Percentiles rank a stretch among this genome's conserved stretches.
These are phyloP conservation scores for Geopyxis carbonaria DNA, from an alignment of 495 filamentous ascomycete genomes.

Conservation along the genomic window DNA sequence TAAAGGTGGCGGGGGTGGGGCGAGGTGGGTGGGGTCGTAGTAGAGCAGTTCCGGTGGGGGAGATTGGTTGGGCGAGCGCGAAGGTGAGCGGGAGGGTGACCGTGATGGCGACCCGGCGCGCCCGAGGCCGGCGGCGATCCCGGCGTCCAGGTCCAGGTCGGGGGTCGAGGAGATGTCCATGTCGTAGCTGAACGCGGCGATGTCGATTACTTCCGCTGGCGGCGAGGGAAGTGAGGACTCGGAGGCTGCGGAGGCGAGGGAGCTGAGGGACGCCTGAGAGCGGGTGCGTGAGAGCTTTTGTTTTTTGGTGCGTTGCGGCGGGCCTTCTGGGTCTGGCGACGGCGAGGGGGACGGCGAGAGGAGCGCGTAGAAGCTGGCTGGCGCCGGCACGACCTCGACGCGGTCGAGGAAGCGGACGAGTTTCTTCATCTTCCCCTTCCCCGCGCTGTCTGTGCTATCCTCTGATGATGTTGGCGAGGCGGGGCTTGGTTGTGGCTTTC, in stretches of 20 bases:
- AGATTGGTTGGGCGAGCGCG: conserved; percentile 11
- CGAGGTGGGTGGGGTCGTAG: conserved; percentile 15
- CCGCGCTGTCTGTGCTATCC: too few species aligned
- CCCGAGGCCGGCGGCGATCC: conserved; percentile 18
- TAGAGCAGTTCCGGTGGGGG: conserved; percentile 14
- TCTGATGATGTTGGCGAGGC: conserved; percentile 7
- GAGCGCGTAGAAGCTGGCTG: conserved; percentile 2
- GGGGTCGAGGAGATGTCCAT: not conserved
- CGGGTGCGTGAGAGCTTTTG: conserved; percentile 10
- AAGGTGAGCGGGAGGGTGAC: conserved; percentile 15
- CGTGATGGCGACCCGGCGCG: conserved; percentile 21
- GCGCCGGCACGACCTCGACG: conserved; percentile 21
- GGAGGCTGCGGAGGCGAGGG: not conserved
- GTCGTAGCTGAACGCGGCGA: conserved; percentile 7
- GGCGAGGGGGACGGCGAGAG: too few species aligned
- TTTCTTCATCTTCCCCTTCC: conserved; percentile 22
- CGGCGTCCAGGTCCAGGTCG: conserved; percentile 11
- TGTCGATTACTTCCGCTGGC: not conserved
- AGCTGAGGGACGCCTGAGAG: not conserved
- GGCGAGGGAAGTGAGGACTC: too few species aligned
- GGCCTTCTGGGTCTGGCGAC: not conserved
- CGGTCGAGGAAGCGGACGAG: conserved; percentile 23
- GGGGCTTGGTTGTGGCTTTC: conserved; percentile 17
- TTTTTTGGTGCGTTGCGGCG: conserved; percentile 14
- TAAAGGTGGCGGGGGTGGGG: conserved; percentile 6